Percentiles rank a stretch among this genome's conserved stretches.
These are phyloP conservation scores for Jaapia argillacea DNA, from an alignment of 768 basidiomycete genomes.

Conservation along the genomic window DNA sequence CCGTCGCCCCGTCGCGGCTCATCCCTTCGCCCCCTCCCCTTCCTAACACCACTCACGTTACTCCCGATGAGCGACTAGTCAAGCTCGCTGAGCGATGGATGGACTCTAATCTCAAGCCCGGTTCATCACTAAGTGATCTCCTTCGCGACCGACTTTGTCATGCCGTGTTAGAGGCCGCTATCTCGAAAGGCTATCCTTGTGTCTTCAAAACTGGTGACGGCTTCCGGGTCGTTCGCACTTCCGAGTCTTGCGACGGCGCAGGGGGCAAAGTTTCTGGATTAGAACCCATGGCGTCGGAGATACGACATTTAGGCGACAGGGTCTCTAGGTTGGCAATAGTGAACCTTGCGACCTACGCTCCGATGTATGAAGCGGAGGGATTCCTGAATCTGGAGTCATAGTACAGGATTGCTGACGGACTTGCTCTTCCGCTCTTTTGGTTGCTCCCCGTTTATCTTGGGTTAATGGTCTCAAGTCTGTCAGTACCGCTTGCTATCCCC, in stretches of 20 bases:
- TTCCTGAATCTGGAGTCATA: constrained; percentile 23
- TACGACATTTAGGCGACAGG: constrained; percentile 57
- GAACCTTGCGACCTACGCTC: constrained; percentile 67
- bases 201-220: constrained; percentile 21
- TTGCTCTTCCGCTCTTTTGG: no score
- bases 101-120: constrained; percentile 50
- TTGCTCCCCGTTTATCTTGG: no score
- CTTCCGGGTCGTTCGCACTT: constrained; percentile 5
- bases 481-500: no score
- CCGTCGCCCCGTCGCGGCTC: no score
- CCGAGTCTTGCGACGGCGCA: background rate
- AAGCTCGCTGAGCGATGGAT: constrained; percentile 63
- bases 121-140: constrained; percentile 49
- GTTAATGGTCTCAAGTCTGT: no score
- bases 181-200: constrained; percentile 40
- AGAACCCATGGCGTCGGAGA: constrained; percentile 64
- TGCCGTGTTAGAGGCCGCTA: constrained; percentile 50
- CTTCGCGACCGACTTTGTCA: constrained; percentile 55
- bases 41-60: constrained; percentile 12
- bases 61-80: constrained; percentile 43
- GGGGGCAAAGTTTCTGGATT: no score
- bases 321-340: constrained; percentile 63
- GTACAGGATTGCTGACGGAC: no score
- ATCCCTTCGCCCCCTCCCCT: no score
- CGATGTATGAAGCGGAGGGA: constrained; percentile 64